phyloP scores from a whole-genome alignment of 495 filamentous ascomycete genomes.

The Penicillium chermesinum region DNA sequence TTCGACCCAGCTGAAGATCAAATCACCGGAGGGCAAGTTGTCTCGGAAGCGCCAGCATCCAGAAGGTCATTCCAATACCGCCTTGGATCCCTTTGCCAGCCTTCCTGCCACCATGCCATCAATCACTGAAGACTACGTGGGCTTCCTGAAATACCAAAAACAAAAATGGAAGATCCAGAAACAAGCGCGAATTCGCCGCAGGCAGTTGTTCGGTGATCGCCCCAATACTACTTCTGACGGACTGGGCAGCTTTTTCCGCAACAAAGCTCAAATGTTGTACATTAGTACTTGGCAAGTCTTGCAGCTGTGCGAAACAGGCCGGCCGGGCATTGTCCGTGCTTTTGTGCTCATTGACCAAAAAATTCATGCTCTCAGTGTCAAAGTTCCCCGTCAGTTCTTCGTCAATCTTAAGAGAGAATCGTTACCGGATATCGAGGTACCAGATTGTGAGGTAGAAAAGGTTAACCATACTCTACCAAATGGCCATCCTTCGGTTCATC shows the following conservation, averaged over 20 bases:
- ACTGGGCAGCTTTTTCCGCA: constrained; percentile 82
- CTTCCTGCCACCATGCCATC: constrained; percentile 83
- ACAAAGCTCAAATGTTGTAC: constrained; percentile 83
- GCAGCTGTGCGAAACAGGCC: constrained; percentile 74
- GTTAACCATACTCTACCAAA: constrained; percentile 90
- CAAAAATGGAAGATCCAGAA: constrained; percentile 99
- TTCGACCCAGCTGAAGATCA: constrained; percentile 59
- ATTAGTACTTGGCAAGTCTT: constrained; percentile 92
- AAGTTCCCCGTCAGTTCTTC: constrained; percentile 83
- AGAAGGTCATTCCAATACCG: constrained; percentile 55
- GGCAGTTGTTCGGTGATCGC: constrained; percentile 91
- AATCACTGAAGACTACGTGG: constrained; percentile 80
- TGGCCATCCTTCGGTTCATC: constrained; percentile 85
- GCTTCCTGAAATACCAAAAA: constrained; percentile 93
- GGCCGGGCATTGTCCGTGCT: constrained; percentile 78
- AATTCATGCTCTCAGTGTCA: constrained; percentile 79
- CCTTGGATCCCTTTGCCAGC: constrained; percentile 72
- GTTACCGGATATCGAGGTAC: constrained; percentile 82
- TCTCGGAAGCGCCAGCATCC: constrained; percentile 82
- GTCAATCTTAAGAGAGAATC: constrained; percentile 84
- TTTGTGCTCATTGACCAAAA: constrained; percentile 92
- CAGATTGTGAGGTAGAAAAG: constrained; percentile 83
- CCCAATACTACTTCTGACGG: constrained; percentile 60
- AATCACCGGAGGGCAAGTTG: constrained; percentile 56
- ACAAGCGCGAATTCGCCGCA: constrained; percentile 77